Evolutionary conservation across 2,329 filamentous ascomycete species (phyloP).

Genomic region (Xylaria sp.): DNA sequence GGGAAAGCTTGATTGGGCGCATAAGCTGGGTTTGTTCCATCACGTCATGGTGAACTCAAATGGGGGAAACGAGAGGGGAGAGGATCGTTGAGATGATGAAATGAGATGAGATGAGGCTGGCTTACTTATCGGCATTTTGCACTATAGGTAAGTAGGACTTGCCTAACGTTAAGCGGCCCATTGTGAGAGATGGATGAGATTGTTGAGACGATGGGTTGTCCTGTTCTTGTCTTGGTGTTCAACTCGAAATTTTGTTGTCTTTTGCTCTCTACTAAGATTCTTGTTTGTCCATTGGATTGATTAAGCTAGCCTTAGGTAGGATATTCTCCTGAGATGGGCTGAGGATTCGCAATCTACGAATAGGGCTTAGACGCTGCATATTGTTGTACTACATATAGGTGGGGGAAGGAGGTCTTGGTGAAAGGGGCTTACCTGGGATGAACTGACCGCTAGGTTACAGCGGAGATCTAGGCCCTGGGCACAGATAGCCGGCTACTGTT

Average conservation of each 20-base stretch:
- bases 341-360: conserved; percentile 9
- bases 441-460: background rate
- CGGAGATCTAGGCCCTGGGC: background rate
- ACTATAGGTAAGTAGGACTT: conserved; percentile 39
- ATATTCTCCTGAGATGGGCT: conserved; percentile 8
- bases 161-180: conserved; percentile 34
- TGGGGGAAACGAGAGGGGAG: background rate
- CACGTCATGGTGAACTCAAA: background rate
- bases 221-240: background rate
- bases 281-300: background rate
- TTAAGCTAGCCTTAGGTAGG: conserved; percentile 1
- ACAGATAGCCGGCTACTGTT: background rate
- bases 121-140: conserved; percentile 39
- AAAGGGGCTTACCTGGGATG: conserved; percentile 5
- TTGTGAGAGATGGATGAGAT: conserved; percentile 15
- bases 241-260: background rate
- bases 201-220: background rate
- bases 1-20: conserved; percentile 55
- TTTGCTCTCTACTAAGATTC: background rate
- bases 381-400: background rate
- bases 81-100: background rate
- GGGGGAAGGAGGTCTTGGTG: conserved; percentile 4
- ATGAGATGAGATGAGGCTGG: conserved; percentile 10
- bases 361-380: conserved; percentile 28
- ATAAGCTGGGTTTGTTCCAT: conserved; percentile 13